Conservation (phyloP, 2,329 filamentous ascomycete genomes). For the Sordariomycetes sp. region DNA sequence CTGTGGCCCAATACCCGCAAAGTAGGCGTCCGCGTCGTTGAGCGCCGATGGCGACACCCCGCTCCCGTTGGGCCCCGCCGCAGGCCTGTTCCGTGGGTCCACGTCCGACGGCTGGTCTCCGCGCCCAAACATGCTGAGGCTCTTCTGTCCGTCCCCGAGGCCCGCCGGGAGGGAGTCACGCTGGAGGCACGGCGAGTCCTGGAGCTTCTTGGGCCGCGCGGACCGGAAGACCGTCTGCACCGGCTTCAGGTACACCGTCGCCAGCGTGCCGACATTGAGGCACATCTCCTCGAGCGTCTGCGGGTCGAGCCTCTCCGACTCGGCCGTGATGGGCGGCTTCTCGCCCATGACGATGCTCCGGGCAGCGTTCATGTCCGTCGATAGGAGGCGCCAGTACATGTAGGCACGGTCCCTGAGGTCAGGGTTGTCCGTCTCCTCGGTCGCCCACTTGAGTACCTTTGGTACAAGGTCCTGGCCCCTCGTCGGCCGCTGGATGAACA, state of each 20-base stretch:
- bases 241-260: constrained; percentile 94
- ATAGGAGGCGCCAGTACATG: constrained; percentile 98
- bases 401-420: constrained; percentile 92
- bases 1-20: constrained; percentile 60
- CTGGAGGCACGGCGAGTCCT: constrained; percentile 78
- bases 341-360: constrained; percentile 91
- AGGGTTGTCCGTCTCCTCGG: constrained; percentile 97
- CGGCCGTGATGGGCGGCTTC: constrained; percentile 90
- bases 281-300: constrained; percentile 93
- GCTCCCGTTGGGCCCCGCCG: constrained; percentile 13
- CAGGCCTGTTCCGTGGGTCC: constrained; percentile 19
- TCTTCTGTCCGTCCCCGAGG: constrained; percentile 44
- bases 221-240: constrained; percentile 94
- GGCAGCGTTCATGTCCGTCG: constrained; percentile 77
- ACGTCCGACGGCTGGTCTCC: constrained; percentile 29
- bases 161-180: constrained; percentile 45
- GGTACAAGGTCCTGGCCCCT: constrained; percentile 90
- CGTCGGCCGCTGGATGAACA: constrained; percentile 93
- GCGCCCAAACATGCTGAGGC: constrained; percentile 42
- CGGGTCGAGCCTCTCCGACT: constrained; percentile 87
- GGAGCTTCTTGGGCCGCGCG: constrained; percentile 65
- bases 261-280: constrained; percentile 86
- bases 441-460: constrained; percentile 94
- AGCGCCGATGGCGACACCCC: constrained; percentile 46
- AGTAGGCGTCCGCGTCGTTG: constrained; percentile 80